Evolutionary conservation across 2,329 filamentous ascomycete species (phyloP).

Genomic region (Colletotrichum tabaci): DNA sequence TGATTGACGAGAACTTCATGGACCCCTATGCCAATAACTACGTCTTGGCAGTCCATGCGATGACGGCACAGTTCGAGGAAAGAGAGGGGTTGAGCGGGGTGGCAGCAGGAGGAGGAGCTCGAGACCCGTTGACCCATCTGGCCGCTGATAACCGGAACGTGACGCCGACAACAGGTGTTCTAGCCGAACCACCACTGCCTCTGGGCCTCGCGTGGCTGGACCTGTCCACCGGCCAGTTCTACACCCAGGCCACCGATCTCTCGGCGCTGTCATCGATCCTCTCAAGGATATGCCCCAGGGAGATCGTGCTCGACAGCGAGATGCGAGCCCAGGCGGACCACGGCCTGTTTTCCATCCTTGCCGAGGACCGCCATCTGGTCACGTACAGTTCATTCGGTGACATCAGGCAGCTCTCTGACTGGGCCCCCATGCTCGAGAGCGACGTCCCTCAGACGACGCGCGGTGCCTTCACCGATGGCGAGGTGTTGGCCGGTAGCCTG

Average conservation of each 20-base stretch:
- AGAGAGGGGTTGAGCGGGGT: not conserved
- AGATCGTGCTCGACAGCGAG: constrained; percentile 83
- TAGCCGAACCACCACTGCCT: constrained; percentile 48
- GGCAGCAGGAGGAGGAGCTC: not conserved
- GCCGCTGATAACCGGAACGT: constrained; percentile 32
- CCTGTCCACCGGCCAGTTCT: constrained; percentile 94
- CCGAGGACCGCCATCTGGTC: constrained; percentile 82
- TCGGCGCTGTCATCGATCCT: constrained; percentile 83
- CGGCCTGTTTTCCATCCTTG: constrained; percentile 76
- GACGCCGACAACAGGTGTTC: constrained; percentile 25
- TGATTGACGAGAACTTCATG: constrained; percentile 98
- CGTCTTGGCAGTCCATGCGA: constrained; percentile 82
- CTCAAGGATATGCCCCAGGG: constrained; percentile 85
- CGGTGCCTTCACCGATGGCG: constrained; percentile 74
- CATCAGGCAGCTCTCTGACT: constrained; percentile 71
- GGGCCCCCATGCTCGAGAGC: constrained; percentile 84
- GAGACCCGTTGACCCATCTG: constrained; percentile 28
- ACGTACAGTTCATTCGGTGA: constrained; percentile 74
- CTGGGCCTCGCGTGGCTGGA: constrained; percentile 95
- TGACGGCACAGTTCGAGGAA: not conserved
- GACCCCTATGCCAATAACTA: constrained; percentile 96
- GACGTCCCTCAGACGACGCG: constrained; percentile 70
- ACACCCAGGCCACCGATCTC: constrained; percentile 82
- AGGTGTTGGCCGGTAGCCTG: constrained; percentile 83
- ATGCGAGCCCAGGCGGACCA: constrained; percentile 72